Base-by-base conservation (phyloP, 179 eudicot species). In the Monotropa hypopitys region DNA sequence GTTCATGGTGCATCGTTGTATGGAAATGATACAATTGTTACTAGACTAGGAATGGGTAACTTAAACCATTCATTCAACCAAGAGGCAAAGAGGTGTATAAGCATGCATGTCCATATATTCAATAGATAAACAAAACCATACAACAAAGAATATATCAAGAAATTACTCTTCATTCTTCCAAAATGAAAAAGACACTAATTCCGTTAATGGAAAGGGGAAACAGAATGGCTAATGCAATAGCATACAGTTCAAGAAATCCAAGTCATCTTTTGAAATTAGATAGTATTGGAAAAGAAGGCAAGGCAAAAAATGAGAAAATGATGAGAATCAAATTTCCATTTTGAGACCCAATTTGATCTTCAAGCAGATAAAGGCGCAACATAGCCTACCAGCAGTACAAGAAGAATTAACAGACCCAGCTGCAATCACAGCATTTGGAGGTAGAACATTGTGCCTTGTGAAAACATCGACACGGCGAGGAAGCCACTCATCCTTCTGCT, bases 391-490 rank as follows among this genome's bases (percentile, higher is more conserved):
- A 75, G 98, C 98, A 71, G 99, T 96, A 86, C 98, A 93, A 47
- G 99, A 74, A 72, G 97, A 96, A 76, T 85, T 93, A 45, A 73
- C 88, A 86, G 86, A 88, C 74, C 99, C 99, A 23, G 99, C 99
- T 70, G 99, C 90, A 67, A 96, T 86, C 65, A 96, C 72, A 50
- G 98, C 92, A 83, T 90, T 87, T 67, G 98, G 82, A 79, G 99
- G 99, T 33, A 96, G 75, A 78, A 96, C 87, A 83, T 96, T 96
- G 66, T 88, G 86, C 88, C 84, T 90, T 15, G 93, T 87, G 80
- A 96, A 96, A 72, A 96, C 87, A 70, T 96, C 99, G 74, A 93
- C 73, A 78, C 93, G 92, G 3, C 98, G 93, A 50, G 99, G 99
- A 77, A 45, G 71, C 83, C 86, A 96, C 81, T 96, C 98, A 81